These are phyloP conservation scores for Colletotrichum echinochloae DNA, from an alignment of 2,329 filamentous ascomycete species.

Conservation along the genomic window DNA sequence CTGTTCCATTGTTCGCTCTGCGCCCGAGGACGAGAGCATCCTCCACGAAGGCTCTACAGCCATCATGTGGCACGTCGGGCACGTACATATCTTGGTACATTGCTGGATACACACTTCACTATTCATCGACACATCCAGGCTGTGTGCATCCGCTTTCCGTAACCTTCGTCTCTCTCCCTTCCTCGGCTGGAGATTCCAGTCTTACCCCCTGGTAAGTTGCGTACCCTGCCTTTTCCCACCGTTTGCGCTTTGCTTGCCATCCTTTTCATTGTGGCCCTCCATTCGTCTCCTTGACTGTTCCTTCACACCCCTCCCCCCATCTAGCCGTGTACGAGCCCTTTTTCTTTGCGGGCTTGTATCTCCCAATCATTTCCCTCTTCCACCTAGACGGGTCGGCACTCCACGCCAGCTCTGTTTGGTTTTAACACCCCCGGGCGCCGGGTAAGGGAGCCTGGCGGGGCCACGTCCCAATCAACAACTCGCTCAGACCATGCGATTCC, in stretches of 20 bases:
- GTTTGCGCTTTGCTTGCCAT: slow-evolving; percentile 33
- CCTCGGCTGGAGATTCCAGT: slow-evolving; percentile 40
- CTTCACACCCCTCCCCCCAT: slow-evolving; percentile 18
- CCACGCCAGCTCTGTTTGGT: slow-evolving; percentile 37
- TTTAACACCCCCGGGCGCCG: slow-evolving; percentile 28
- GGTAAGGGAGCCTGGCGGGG: slow-evolving; percentile 36
- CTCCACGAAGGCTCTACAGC: slow-evolving; percentile 18
- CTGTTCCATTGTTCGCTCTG: slow-evolving; percentile 7
- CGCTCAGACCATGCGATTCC: slow-evolving; percentile 28
- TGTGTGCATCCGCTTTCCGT: slow-evolving; percentile 39
- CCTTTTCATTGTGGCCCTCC: slow-evolving; percentile 20
- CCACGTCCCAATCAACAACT: slow-evolving; percentile 33
- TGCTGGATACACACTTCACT: slow-evolving; percentile 18
- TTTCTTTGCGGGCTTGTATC: slow-evolving; percentile 35
- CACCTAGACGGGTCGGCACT: slow-evolving; percentile 41
- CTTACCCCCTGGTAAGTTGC: slow-evolving; percentile 35
- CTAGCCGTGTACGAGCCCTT: slow-evolving; percentile 25
- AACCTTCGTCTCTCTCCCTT: slow-evolving; percentile 39
- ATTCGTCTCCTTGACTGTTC: slow-evolving; percentile 23
- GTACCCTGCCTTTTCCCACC: slow-evolving; percentile 39
- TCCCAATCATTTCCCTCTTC: slow-evolving; percentile 40
- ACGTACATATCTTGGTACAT: slow-evolving; percentile 26
- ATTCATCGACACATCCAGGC: slow-evolving; percentile 23
- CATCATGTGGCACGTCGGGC: slow-evolving; percentile 31
- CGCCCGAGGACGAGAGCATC: slow-evolving; percentile 11